Evolutionary conservation across 352 stramenopile species (phyloP).

Genomic region (Phytophthora melonis): DNA sequence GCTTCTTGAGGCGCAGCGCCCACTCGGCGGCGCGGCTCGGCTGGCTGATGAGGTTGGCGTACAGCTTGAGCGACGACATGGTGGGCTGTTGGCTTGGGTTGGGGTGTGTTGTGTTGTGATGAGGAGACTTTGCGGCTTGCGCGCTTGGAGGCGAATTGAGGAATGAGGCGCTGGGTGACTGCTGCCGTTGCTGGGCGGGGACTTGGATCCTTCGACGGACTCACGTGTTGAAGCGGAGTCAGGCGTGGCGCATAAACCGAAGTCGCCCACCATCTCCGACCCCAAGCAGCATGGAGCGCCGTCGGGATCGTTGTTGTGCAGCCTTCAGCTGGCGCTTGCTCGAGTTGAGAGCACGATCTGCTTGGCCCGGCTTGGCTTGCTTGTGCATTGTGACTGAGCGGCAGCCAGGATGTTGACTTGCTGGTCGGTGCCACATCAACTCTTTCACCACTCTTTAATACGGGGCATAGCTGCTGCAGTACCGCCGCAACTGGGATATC

Average conservation of each 20-base stretch:
- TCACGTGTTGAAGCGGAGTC: not conserved
- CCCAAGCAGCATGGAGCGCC: not conserved
- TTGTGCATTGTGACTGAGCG: no score
- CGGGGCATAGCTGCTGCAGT: not conserved
- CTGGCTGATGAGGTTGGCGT: constrained; percentile 57
- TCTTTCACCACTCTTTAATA: no score
- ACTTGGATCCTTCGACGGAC: not conserved
- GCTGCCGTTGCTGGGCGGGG: no score
- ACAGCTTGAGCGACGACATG: constrained; percentile 50
- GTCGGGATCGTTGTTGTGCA: not conserved
- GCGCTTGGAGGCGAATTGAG: constrained; percentile 17
- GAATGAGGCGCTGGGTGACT: constrained; percentile 17
- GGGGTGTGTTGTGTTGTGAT: not conserved
- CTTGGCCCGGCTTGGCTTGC: no score
- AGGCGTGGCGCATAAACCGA: not conserved
- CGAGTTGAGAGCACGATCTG: no score
- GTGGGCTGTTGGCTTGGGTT: not conserved
- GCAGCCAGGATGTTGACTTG: no score
- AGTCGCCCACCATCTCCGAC: not conserved
- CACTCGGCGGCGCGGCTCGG: constrained; percentile 45
- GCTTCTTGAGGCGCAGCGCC: constrained; percentile 50
- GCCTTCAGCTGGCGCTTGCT: no score
- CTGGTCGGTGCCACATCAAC: no score
- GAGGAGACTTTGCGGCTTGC: not conserved
- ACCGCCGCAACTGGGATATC: not conserved